A percentile compares a stretch with the other conserved stretches of the same genome.
Evolutionary conservation across 768 basidiomycete species (phyloP).

Genomic region (Russula abietina): DNA sequence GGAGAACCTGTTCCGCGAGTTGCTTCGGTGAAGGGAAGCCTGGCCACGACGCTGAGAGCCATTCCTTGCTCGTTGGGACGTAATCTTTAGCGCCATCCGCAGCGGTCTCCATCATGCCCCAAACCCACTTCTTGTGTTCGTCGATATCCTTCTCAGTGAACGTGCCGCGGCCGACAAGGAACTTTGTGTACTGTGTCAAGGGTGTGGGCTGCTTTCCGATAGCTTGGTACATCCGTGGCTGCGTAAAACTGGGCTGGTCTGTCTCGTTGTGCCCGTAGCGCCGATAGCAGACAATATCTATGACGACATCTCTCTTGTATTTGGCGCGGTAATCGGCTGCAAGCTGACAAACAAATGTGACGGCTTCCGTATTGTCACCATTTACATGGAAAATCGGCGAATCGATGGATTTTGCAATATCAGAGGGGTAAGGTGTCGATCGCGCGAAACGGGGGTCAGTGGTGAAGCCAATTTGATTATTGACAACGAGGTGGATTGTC

Average conservation of each 20-base stretch:
- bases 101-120: constrained; percentile 97
- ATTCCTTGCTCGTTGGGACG: constrained; percentile 89
- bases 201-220: constrained; percentile 92
- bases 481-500: constrained; percentile 96
- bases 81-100: constrained; percentile 94
- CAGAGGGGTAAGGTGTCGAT: constrained; percentile 96
- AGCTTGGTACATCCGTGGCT: constrained; percentile 97
- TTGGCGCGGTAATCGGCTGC: constrained; percentile 98
- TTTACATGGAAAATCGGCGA: constrained; percentile 99
- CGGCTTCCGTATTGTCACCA: constrained; percentile 96
- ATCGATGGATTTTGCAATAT: constrained; percentile 97
- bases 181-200: constrained; percentile 86
- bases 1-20: constrained; percentile 86
- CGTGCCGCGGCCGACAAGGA: constrained; percentile 82
- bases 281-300: constrained; percentile 98
- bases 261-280: constrained; percentile 99
- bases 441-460: constrained; percentile 97
- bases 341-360: constrained; percentile 96
- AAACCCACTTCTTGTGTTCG: constrained; percentile 99
- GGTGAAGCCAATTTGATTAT: constrained; percentile 99
- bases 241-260: constrained; percentile 97
- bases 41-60: constrained; percentile 97
- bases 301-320: constrained; percentile 97
- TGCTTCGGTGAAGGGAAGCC: constrained; percentile 98
- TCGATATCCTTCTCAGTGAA: constrained; percentile 96